Evolutionary conservation across 2,329 filamentous ascomycete species (phyloP).

Genomic region (Zarea fungicola): DNA sequence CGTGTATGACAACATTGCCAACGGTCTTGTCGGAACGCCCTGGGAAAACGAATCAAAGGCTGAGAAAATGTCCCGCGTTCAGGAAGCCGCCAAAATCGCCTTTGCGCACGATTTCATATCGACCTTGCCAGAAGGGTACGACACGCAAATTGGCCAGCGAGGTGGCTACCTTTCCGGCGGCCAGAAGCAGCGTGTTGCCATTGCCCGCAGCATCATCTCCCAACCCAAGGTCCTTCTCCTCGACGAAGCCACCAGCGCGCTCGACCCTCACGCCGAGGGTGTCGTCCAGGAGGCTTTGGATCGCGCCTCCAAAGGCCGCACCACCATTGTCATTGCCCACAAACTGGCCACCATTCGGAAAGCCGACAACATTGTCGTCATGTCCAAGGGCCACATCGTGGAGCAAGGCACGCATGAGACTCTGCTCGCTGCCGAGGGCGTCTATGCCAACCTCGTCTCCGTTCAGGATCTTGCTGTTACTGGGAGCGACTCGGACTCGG

Average conservation of each 20-base stretch:
- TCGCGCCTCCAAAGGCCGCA: constrained; percentile 47
- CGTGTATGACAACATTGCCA: constrained; percentile 51
- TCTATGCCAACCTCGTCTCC: constrained; percentile 48
- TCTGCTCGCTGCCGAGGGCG: constrained; percentile 42
- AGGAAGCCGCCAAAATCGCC: constrained; percentile 42
- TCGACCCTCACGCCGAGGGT: constrained; percentile 36
- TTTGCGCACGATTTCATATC: constrained; percentile 48
- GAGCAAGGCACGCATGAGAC: constrained; percentile 35
- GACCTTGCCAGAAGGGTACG: constrained; percentile 40
- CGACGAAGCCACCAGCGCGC: constrained; percentile 60
- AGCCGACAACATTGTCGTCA: constrained; percentile 28
- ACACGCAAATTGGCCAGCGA: constrained; percentile 56
- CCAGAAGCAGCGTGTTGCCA: constrained; percentile 60
- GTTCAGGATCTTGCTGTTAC: constrained; percentile 32
- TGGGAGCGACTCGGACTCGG: constrained; percentile 16
- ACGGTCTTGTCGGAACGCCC: constrained; percentile 40
- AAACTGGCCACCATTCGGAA: constrained; percentile 37
- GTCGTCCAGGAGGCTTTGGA: constrained; percentile 51
- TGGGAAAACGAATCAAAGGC: constrained; percentile 34
- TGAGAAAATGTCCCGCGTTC: constrained; percentile 37
- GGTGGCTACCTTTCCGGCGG: constrained; percentile 62
- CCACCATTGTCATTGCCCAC: constrained; percentile 60
- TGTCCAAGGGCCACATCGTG: constrained; percentile 22
- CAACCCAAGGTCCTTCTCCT: constrained; percentile 57
- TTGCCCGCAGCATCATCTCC: constrained; percentile 58